phyloP scores from a whole-genome alignment of 1,284 basidiomycete species.

The Ceratobasidium sp. region DNA sequence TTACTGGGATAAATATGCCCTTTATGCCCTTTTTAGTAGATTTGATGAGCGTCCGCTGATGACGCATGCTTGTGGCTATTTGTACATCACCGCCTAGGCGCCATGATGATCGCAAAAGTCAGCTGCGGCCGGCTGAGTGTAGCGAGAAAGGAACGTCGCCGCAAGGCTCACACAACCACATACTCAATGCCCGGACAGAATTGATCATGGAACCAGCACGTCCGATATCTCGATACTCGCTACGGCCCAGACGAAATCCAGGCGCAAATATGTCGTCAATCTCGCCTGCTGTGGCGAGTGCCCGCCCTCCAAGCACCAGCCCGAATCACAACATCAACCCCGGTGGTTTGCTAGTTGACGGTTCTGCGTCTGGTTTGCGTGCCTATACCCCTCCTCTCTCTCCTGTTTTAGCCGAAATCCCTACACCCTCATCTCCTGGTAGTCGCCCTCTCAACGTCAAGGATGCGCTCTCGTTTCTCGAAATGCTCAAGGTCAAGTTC shows the following conservation, averaged over 20 bases:
- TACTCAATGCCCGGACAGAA: background rate
- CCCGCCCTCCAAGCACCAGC: background rate
- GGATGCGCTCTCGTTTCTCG: constrained; percentile 96
- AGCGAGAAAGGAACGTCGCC: constrained; percentile 10
- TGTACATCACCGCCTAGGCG: constrained; percentile 22
- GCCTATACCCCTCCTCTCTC: constrained; percentile 34
- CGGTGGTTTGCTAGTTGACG: background rate
- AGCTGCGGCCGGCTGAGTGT: constrained; percentile 11
- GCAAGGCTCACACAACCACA: background rate
- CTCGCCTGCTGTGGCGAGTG: background rate
- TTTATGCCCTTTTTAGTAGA: too few species aligned
- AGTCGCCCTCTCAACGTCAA: constrained; percentile 79
- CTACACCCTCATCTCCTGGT: constrained; percentile 17
- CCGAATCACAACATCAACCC: constrained; percentile 26
- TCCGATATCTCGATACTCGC: background rate
- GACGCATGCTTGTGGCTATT: constrained; percentile 1
- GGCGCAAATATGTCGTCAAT: too few species aligned
- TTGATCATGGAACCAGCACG: constrained; percentile 30
- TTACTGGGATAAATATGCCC: too few species aligned
- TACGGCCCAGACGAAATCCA: constrained; percentile 3
- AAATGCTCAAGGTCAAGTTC: constrained; percentile 96
- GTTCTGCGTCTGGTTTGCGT: background rate
- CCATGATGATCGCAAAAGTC: constrained; percentile 20
- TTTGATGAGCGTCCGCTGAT: too few species aligned
- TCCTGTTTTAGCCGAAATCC: constrained; percentile 7